Conservation (phyloP, 1,284 basidiomycete species). For the Malassezia obtusa region DNA sequence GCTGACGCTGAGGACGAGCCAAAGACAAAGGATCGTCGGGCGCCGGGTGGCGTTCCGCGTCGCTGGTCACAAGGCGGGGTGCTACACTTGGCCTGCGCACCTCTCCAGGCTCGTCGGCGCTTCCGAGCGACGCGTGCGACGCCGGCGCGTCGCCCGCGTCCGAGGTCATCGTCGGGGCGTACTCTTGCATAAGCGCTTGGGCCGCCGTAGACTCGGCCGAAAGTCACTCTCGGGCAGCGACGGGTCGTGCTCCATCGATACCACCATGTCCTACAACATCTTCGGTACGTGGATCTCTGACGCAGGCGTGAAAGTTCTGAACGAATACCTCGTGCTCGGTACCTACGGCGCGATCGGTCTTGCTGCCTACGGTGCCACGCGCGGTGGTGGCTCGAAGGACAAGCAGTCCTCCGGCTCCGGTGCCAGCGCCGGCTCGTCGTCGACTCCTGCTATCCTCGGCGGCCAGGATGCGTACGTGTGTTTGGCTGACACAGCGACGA, state of each 20-base stretch:
- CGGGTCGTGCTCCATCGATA: not conserved
- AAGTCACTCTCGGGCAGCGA: not conserved
- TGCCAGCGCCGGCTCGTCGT: not conserved
- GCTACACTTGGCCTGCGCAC: no score
- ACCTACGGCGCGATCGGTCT: slow-evolving; percentile 31
- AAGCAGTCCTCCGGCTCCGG: slow-evolving; percentile 3
- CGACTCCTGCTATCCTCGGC: slow-evolving; percentile 2
- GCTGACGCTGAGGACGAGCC: not conserved
- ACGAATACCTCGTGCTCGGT: slow-evolving; percentile 42
- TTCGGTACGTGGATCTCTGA: slow-evolving; percentile 26
- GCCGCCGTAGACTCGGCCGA: not conserved
- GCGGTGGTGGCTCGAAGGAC: slow-evolving; percentile 20
- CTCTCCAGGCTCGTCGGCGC: no score
- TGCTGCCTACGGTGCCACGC: slow-evolving; percentile 16
- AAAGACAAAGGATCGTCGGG: not conserved
- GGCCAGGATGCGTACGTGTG: slow-evolving; percentile 1
- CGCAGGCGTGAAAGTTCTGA: slow-evolving; percentile 36
- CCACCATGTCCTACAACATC: slow-evolving; percentile 40
- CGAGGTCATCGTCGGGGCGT: not conserved
- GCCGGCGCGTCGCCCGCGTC: not conserved
- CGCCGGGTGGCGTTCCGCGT: not conserved
- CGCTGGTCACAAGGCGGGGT: no score
- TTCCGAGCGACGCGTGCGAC: no score
- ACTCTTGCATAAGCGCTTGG: slow-evolving; percentile 6
- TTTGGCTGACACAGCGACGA: slow-evolving; percentile 28